Conservation (phyloP, 78 protist genomes). For the Parvularia atlantis region DNA sequence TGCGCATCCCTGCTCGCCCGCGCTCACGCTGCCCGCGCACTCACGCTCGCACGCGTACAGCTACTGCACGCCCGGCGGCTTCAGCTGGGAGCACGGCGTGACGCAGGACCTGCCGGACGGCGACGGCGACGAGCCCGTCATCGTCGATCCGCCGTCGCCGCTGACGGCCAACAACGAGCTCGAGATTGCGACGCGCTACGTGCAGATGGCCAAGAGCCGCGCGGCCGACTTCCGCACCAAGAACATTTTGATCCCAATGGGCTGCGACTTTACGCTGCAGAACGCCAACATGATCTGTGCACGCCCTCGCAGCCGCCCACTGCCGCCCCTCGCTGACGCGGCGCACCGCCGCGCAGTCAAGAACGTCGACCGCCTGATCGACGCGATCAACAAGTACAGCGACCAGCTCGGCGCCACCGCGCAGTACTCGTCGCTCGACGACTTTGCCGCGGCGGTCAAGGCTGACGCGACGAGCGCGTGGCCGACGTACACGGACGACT, state of each 20-base stretch:
- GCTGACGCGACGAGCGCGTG: neutral
- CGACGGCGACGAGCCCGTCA: too few species aligned
- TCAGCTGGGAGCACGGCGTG: too few species aligned
- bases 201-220: neutral
- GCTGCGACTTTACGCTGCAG: conserved; percentile 40
- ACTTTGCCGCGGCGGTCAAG: conserved; percentile 20
- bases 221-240: conserved; percentile 9
- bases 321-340: too few species aligned
- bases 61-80: too few species aligned
- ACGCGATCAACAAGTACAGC: conserved; percentile 15
- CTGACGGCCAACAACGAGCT: too few species aligned
- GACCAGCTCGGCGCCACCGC: neutral
- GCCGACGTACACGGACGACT: conserved; percentile 37
- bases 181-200: neutral
- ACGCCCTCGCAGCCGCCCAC: too few species aligned
- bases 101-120: too few species aligned
- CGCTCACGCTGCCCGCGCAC: too few species aligned
- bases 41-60: too few species aligned
- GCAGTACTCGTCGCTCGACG: conserved; percentile 21
- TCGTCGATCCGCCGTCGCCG: too few species aligned
- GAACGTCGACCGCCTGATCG: conserved; percentile 14
- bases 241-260: conserved; percentile 36
- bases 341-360: conserved; percentile 22
- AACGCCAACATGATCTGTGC: too few species aligned
- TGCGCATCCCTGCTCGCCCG: too few species aligned